These are phyloP conservation scores for Penicillium olsonii DNA, from an alignment of 2,329 filamentous ascomycete genomes.

Conservation along the genomic window DNA sequence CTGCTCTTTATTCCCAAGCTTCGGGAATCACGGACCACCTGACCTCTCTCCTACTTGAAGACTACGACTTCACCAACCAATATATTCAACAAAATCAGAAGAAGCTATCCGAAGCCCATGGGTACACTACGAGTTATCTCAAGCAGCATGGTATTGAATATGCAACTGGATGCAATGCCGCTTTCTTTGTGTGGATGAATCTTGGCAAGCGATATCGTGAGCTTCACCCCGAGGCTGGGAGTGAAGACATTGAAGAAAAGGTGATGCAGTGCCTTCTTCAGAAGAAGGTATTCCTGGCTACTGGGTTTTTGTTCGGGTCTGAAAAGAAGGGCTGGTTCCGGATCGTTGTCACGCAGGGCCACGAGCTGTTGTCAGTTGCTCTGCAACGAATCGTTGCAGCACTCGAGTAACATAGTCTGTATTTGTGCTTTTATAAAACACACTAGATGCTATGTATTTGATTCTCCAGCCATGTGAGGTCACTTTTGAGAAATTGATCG, in stretches of 20 bases:
- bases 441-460: too few species aligned
- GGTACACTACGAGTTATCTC: conserved; percentile 41
- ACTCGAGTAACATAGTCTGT: conserved; percentile 2
- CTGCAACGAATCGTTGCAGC: conserved; percentile 31
- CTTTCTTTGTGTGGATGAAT: conserved; percentile 60
- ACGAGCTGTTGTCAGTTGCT: conserved; percentile 34
- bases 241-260: conserved; percentile 24
- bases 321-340: conserved; percentile 48
- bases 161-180: conserved; percentile 53
- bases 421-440: too few species aligned
- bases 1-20: conserved; percentile 50
- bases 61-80: conserved; percentile 45
- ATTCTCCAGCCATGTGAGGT: too few species aligned
- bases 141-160: conserved; percentile 48
- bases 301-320: conserved; percentile 37
- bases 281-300: conserved; percentile 40
- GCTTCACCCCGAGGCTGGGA: conserved; percentile 17
- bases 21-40: conserved; percentile 46
- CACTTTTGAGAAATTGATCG: too few species aligned
- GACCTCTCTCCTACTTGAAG: conserved; percentile 46
- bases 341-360: conserved; percentile 41
- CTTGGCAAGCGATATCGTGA: conserved; percentile 39
- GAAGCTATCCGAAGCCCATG: conserved; percentile 44
- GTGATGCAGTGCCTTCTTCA: conserved; percentile 40
- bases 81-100: conserved; percentile 50